These are phyloP conservation scores for Blastobotrys attinorum DNA, from an alignment of 805 yeast genomes.

Conservation along the genomic window DNA sequence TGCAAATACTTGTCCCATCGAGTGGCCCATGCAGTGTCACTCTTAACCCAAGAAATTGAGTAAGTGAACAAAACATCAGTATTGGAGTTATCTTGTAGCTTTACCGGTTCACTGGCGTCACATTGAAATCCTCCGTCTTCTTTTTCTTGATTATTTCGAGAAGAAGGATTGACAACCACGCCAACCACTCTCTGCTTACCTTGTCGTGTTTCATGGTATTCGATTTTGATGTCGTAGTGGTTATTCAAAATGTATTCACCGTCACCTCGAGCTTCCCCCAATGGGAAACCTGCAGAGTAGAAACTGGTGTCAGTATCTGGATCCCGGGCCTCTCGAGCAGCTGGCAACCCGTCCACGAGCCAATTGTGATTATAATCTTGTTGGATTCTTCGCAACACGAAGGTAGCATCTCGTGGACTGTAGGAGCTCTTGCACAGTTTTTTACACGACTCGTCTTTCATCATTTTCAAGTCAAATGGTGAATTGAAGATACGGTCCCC, in stretches of 20 bases:
- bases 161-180: slow-evolving; percentile 64
- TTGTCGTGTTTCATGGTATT: slow-evolving; percentile 69
- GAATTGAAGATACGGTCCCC: slow-evolving; percentile 95
- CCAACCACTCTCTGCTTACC: slow-evolving; percentile 84
- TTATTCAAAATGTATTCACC: slow-evolving; percentile 59
- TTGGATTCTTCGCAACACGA: slow-evolving; percentile 69
- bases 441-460: slow-evolving; percentile 60
- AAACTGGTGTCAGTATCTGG: slow-evolving; percentile 50
- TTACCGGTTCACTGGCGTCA: slow-evolving; percentile 20
- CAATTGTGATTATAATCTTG: slow-evolving; percentile 86
- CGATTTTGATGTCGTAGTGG: slow-evolving; percentile 72
- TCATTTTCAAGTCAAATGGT: slow-evolving; percentile 76
- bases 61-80: slow-evolving; percentile 73
- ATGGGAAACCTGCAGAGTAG: slow-evolving; percentile 73
- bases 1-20: slow-evolving; percentile 97
- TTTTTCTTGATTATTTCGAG: slow-evolving; percentile 39
- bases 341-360: slow-evolving; percentile 93
- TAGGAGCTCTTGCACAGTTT: slow-evolving; percentile 55
- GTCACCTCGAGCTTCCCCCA: slow-evolving; percentile 54
- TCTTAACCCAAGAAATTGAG: slow-evolving; percentile 63
- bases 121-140: slow-evolving; percentile 24
- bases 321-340: slow-evolving; percentile 48
- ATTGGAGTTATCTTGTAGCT: slow-evolving; percentile 41
- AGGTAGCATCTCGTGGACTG: slow-evolving; percentile 57
- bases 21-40: slow-evolving; percentile 88